Base-by-base conservation (phyloP, 306 rosid species). In the Oemleria cerasiformis region DNA sequence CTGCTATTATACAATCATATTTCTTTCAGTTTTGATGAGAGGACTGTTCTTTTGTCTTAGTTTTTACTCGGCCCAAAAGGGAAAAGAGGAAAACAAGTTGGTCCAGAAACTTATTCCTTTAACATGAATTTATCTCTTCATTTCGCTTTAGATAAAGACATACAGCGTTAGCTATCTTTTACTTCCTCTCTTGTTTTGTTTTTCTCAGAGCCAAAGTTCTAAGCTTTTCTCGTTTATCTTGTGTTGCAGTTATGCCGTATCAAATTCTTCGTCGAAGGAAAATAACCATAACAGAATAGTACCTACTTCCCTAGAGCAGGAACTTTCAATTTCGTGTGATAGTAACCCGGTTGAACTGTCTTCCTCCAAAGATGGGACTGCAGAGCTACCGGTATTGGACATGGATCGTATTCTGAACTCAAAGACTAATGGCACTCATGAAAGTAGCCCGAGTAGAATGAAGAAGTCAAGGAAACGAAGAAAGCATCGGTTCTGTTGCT, bases 221-320 rank as follows among this genome's bases (percentile, higher is more conserved):
- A 48, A 39, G 13, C 14, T 11, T 39, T 73, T 65, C 17, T 61
- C 36, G 65, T 30, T 58, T 41, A 38, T 38, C 17, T 10, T 16
- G 17, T 11, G 44, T 70, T 79, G 70, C 88, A 89, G 97, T 80
- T 86, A 23, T 36, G 72, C 80, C 10, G 79, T 80, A 80, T 67
- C 79, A 49, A 83, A 80, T 85, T 79, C 82, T 20, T 79, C 63
- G 67, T 36, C 60, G 10, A 88, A 80, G 78, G 99, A 91, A 63
- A 85, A 76, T 61, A 80, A 81, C 79, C 85, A 75, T 56, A 87
- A 77, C 81, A 88, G 81, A 81, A 74, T 91, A 59, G 92, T 83
- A 66, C 92, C 91, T 38, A 80, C 90, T 79, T 87, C 90, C 38
- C 84, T 77, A 9, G 85, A 82, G 69, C 86, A 76, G 76, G 75